Percentiles rank a stretch among this genome's conserved stretches.
phyloP scores from a whole-genome alignment of 176 grass and related monocot species.

The Guadua angustifolia region DNA sequence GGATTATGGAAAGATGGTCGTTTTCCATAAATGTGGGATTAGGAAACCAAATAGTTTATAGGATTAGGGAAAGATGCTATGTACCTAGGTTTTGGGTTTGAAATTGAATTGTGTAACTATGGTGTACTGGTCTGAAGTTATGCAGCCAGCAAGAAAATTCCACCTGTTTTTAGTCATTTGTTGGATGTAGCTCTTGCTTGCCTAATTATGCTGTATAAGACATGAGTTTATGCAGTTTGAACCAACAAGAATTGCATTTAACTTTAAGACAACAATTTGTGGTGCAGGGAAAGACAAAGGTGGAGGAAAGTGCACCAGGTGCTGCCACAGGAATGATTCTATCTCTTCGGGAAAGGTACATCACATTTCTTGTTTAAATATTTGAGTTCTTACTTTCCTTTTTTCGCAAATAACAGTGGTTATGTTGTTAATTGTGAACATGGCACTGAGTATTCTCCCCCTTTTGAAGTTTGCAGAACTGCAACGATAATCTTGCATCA shows the following conservation, averaged over 20 bases:
- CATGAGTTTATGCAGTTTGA: background rate
- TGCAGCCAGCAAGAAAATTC: background rate
- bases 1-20: too few species aligned
- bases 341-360: conserved; percentile 90
- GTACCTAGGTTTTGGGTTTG: too few species aligned
- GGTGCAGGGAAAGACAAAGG: conserved; percentile 75
- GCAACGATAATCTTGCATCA: conserved; percentile 82
- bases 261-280: conserved; percentile 19
- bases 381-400: conserved; percentile 26
- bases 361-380: conserved; percentile 23
- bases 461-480: conserved; percentile 81
- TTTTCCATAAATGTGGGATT: too few species aligned
- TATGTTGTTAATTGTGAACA: conserved; percentile 25
- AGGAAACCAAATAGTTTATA: background rate
- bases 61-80: background rate
- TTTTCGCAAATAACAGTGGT: background rate
- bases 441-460: conserved; percentile 27
- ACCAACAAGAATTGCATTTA: background rate
- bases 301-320: conserved; percentile 91
- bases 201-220: background rate
- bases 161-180: background rate
- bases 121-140: background rate
- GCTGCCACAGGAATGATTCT: conserved; percentile 97
- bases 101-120: background rate
- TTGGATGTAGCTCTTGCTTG: conserved; percentile 2